A percentile compares a stretch with the other conserved stretches of the same genome.
These are phyloP conservation scores for Hylodesmum podocarpum DNA, from an alignment of 306 rosid species.

Conservation along the genomic window DNA sequence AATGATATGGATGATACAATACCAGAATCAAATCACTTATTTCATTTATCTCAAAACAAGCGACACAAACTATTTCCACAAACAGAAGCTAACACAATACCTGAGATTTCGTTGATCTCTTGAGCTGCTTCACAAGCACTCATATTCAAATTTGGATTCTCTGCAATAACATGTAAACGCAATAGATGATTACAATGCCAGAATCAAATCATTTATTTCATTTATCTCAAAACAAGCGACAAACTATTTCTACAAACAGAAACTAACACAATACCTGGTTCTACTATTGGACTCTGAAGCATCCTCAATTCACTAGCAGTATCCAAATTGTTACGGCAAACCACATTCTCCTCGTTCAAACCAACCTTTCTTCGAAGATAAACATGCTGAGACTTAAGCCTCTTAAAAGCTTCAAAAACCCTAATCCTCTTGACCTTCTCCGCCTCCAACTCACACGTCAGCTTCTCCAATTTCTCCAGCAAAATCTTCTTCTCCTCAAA, in stretches of 20 bases:
- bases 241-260: neutral
- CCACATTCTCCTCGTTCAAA: conserved; percentile 58
- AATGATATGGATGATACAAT: too few species aligned
- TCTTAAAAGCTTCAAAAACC: conserved; percentile 53
- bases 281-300: conserved; percentile 38
- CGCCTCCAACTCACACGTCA: conserved; percentile 41
- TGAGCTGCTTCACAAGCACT: conserved; percentile 1
- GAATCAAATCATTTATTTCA: neutral
- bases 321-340: conserved; percentile 31
- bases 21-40: neutral
- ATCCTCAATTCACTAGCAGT: conserved; percentile 38
- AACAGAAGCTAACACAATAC: conserved; percentile 23
- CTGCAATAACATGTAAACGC: conserved; percentile 35
- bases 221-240: neutral
- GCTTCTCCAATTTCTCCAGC: conserved; percentile 38
- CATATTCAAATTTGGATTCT: conserved; percentile 2
- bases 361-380: conserved; percentile 61
- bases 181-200: too few species aligned
- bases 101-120: conserved; percentile 33
- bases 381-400: conserved; percentile 67
- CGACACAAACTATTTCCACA: neutral
- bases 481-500: conserved; percentile 42
- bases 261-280: conserved; percentile 39
- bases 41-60: neutral
- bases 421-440: conserved; percentile 52